A percentile compares a stretch with the other conserved stretches of the same genome.
phyloP scores from a whole-genome alignment of 73 alveolate species.

The Paramecium sexaurelia region DNA sequence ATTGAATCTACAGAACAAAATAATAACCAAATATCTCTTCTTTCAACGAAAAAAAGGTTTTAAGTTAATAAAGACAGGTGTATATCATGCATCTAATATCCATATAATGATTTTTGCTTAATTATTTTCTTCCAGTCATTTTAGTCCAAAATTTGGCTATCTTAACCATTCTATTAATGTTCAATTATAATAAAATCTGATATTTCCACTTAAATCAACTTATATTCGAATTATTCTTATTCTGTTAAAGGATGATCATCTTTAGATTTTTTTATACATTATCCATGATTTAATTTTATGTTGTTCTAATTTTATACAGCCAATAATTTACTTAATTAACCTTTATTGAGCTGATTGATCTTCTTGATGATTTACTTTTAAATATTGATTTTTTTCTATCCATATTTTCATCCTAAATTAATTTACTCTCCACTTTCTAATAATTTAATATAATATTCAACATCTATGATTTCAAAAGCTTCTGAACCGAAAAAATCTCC shows the following conservation, averaged over 20 bases:
- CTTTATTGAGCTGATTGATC: not conserved
- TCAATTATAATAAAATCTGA: not conserved
- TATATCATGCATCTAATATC: not conserved
- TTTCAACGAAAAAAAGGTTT: not conserved
- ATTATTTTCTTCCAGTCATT: conserved; percentile 30
- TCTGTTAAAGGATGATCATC: not conserved
- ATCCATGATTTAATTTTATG: not conserved
- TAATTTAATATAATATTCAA: not conserved
- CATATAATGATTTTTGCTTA: not conserved
- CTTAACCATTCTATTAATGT: not conserved
- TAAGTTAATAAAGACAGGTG: not conserved
- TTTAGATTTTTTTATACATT: not conserved
- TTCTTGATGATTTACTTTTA: not conserved
- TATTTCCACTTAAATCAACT: not conserved
- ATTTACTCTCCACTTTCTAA: not conserved
- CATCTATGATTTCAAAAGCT: not conserved
- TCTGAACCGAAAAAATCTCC: not conserved
- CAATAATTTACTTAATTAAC: not conserved
- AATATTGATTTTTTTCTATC: not conserved
- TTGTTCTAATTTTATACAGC: not conserved
- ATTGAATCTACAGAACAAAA: not conserved
- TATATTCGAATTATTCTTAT: not conserved
- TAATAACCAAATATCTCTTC: not conserved
- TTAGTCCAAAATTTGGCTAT: not conserved
- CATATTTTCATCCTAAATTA: not conserved